A percentile compares a stretch with the other conserved stretches of the same genome.
These are phyloP conservation scores for rapeseed (Brassica napus) DNA, from an alignment of 345 rosid genomes.

Conservation along the genomic window DNA sequence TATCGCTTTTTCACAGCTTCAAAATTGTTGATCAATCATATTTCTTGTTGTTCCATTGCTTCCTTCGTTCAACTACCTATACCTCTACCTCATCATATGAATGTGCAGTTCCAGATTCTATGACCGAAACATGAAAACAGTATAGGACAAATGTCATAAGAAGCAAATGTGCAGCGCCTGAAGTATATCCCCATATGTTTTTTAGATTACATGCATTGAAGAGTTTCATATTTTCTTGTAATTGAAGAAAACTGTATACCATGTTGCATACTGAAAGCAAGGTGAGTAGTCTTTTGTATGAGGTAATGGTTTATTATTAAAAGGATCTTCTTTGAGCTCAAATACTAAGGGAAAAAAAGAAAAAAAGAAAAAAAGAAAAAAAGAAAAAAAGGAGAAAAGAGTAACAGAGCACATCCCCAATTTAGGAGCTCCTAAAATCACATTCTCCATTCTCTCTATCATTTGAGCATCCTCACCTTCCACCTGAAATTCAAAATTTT, in stretches of 20 bases:
- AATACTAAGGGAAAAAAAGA: constrained; percentile 42
- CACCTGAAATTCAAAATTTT: constrained; percentile 30
- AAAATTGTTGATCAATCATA: constrained; percentile 58
- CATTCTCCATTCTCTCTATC: constrained; percentile 66
- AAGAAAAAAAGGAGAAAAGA: constrained; percentile 71
- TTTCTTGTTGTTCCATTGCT: constrained; percentile 50
- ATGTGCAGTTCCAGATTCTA: constrained; percentile 49
- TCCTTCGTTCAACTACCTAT: constrained; percentile 35
- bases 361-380: constrained; percentile 67
- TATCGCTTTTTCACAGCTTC: constrained; percentile 40
- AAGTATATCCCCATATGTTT: constrained; percentile 18
- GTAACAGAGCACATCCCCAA: constrained; percentile 92
- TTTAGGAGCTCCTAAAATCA: constrained; percentile 70
- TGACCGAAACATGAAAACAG: neutral
- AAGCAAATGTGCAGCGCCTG: constrained; percentile 59
- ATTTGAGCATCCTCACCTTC: constrained; percentile 54
- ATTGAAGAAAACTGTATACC: constrained; percentile 38
- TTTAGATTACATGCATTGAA: neutral
- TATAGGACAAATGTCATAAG: too few relatives aligned
- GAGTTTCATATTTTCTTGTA: neutral
- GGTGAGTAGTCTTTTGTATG: constrained; percentile 53
- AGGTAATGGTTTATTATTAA: constrained; percentile 42
- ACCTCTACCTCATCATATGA: constrained; percentile 54
- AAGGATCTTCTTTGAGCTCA: constrained; percentile 52
- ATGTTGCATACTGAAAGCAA: constrained; percentile 59